Percentiles rank a stretch among this genome's conserved stretches.
These are phyloP conservation scores for Xylaria venustula DNA, from an alignment of 495 filamentous ascomycete species.

Conservation along the genomic window DNA sequence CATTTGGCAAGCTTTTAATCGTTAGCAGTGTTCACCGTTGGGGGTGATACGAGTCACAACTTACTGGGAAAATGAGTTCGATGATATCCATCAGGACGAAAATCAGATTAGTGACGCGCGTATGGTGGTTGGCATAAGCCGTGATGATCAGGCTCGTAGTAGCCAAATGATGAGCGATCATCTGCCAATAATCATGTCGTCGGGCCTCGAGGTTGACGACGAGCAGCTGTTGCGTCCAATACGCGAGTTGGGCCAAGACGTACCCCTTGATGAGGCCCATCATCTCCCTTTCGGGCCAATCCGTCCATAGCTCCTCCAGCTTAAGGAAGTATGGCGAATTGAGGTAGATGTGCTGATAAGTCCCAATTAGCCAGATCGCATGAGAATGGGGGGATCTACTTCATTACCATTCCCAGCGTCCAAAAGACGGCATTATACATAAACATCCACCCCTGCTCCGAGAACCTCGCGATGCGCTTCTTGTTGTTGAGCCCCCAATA, in stretches of 20 bases:
- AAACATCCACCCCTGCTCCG: constrained; percentile 72
- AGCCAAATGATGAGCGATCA: constrained; percentile 75
- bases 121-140: constrained; percentile 66
- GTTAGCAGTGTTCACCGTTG: neutral
- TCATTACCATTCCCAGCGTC: constrained; percentile 65
- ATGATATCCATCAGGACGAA: constrained; percentile 75
- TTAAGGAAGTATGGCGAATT: constrained; percentile 66
- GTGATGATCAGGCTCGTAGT: constrained; percentile 62
- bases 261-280: constrained; percentile 67
- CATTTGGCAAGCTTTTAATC: constrained; percentile 63
- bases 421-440: constrained; percentile 66
- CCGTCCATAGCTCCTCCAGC: constrained; percentile 62
- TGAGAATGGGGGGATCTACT: neutral
- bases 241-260: constrained; percentile 69
- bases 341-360: constrained; percentile 61
- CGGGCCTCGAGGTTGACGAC: constrained; percentile 74
- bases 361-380: neutral
- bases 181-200: constrained; percentile 74
- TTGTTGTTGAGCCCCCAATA: constrained; percentile 54
- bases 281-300: constrained; percentile 62
- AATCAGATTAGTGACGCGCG: constrained; percentile 68
- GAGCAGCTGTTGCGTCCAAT: constrained; percentile 75
- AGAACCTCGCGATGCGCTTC: constrained; percentile 62
- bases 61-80: constrained; percentile 68
- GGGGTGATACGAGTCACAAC: constrained; percentile 27